phyloP scores from a whole-genome alignment of 2,329 filamentous ascomycete species.

The Ophiostoma sp. region DNA sequence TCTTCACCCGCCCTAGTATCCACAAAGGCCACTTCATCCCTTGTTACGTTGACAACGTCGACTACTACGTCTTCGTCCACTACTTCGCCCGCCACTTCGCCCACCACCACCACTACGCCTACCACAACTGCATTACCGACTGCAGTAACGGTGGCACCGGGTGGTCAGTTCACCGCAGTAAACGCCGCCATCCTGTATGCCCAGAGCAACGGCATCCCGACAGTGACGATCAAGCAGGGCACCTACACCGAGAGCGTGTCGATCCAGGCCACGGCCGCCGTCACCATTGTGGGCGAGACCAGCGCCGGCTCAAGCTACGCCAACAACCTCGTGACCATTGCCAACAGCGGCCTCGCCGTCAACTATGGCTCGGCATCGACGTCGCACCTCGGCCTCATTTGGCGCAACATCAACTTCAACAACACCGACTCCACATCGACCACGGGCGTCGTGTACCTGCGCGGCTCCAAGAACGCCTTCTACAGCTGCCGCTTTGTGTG shows the following conservation, averaged over 20 bases:
- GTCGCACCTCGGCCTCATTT: conserved; percentile 29
- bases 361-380: background rate
- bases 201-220: conserved; percentile 37
- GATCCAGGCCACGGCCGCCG: conserved; percentile 26
- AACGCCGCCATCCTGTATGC: conserved; percentile 41
- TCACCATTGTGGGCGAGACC: conserved; percentile 11
- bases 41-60: background rate
- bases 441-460: conserved; percentile 32
- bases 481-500: conserved; percentile 42
- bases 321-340: background rate
- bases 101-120: background rate
- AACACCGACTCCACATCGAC: conserved; percentile 31
- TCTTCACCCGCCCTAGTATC: too few relatives aligned
- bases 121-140: background rate
- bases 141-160: background rate
- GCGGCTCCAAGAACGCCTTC: conserved; percentile 39
- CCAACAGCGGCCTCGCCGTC: conserved; percentile 22
- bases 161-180: conserved; percentile 42
- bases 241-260: conserved; percentile 42
- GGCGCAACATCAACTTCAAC: conserved; percentile 39
- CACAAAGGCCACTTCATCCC: too few relatives aligned
- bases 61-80: background rate
- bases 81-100: background rate
- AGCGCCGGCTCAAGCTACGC: conserved; percentile 13
- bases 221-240: conserved; percentile 41